phyloP scores from a whole-genome alignment of 441 rosid genomes.

The Biscutella laevigata region DNA sequence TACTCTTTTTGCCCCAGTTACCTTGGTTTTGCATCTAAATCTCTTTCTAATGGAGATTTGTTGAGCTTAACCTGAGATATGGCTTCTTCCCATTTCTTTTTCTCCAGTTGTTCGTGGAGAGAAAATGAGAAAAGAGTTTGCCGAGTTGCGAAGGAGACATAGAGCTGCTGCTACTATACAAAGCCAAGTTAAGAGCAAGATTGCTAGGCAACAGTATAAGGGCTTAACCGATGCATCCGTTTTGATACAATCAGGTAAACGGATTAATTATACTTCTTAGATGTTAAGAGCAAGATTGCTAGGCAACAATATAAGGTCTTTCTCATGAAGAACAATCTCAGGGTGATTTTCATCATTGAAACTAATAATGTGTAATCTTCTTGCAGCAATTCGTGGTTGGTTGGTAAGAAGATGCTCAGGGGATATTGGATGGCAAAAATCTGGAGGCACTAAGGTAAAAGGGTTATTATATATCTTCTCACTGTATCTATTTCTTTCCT shows the following conservation, averaged over 20 bases:
- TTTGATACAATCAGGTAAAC: slow-evolving; percentile 69
- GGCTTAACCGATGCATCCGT: slow-evolving; percentile 47
- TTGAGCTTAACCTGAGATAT: slow-evolving; percentile 9
- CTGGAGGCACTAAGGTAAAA: slow-evolving; percentile 49
- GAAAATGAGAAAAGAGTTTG: slow-evolving; percentile 55
- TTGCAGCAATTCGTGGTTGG: slow-evolving; percentile 89
- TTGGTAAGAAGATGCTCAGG: slow-evolving; percentile 92
- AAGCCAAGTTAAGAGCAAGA: slow-evolving; percentile 40
- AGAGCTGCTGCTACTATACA: slow-evolving; percentile 87
- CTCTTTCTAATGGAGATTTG: neutral
- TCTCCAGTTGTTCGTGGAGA: slow-evolving; percentile 71
- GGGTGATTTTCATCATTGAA: neutral
- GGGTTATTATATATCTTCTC: neutral
- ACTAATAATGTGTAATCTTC: neutral
- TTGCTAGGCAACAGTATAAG: slow-evolving; percentile 38
- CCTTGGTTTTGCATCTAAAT: neutral
- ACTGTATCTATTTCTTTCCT: neutral
- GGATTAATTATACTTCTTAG: slow-evolving; percentile 1
- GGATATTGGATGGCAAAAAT: slow-evolving; percentile 50
- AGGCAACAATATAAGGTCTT: neutral
- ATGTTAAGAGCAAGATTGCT: too few relatives aligned
- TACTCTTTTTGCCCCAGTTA: neutral
- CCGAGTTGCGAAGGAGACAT: slow-evolving; percentile 46
- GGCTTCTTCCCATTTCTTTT: slow-evolving; percentile 14
- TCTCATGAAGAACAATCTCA: neutral